A percentile compares a stretch with the other conserved stretches of the same genome.
Evolutionary conservation across 345 rosid genomes (phyloP).

Genomic region (Acer yangbiense): DNA sequence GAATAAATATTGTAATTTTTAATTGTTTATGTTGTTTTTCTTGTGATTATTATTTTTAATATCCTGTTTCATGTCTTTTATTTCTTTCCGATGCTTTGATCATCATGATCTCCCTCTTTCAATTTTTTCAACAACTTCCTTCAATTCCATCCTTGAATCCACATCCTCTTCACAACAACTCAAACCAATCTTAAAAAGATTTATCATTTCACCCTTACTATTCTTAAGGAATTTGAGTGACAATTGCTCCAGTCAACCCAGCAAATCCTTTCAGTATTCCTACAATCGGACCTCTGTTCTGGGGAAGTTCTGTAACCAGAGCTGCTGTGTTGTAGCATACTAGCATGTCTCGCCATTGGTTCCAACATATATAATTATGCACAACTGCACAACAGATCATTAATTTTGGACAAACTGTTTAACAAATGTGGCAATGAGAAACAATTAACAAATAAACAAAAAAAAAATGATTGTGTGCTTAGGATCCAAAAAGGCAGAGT

Average conservation of each 20-base stretch:
- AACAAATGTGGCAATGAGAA: too few species aligned
- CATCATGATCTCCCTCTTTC: conserved; percentile 34
- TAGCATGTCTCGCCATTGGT: conserved; percentile 89
- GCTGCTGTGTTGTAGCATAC: conserved; percentile 84
- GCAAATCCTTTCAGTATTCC: conserved; percentile 91
- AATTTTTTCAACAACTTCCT: conserved; percentile 58
- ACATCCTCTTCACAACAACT: conserved; percentile 70
- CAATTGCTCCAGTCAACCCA: conserved; percentile 87
- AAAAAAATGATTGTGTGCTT: conserved; percentile 27
- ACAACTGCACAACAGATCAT: conserved; percentile 42
- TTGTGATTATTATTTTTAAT: too few species aligned
- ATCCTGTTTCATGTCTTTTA: not conserved
- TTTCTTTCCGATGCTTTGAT: conserved; percentile 39
- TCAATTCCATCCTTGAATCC: conserved; percentile 49
- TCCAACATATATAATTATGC: conserved; percentile 66
- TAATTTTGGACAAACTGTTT: too few species aligned
- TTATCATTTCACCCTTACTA: conserved; percentile 58
- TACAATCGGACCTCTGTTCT: conserved; percentile 77
- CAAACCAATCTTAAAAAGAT: conserved; percentile 66
- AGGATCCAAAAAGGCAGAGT: conserved; percentile 82
- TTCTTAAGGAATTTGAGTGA: conserved; percentile 69
- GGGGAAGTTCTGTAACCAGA: conserved; percentile 82
- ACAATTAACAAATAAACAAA: too few species aligned
- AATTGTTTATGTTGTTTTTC: too few species aligned
- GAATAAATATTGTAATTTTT: too few species aligned